Base-by-base conservation (phyloP, 179 eudicot genomes). In the Beta lomatogona region DNA sequence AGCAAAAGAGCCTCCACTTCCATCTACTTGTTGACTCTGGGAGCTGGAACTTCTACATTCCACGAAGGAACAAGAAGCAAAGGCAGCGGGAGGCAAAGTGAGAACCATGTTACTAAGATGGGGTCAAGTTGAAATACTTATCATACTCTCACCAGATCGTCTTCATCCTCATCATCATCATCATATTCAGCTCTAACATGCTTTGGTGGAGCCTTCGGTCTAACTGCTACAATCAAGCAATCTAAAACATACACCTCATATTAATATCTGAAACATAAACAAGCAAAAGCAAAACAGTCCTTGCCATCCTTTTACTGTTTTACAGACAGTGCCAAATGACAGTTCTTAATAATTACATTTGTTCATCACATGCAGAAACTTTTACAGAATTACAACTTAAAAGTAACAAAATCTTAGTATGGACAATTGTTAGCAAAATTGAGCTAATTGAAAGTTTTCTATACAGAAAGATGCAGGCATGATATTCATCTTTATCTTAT, bases 171-270 rank as follows among this genome's bases (percentile, higher is more conserved):
- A 0, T 88, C 98, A 1, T 90, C 97, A 0, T 91, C 98, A 71
- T 88, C 91, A 74, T 71, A 82, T 64, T 81, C 91, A 31, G 84
- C 88, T 69, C 83, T 87, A 64, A 87, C 25, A 85, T 90, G 88
- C 86, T 89, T 96, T 48, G 91, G 90, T 77, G 93, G 95, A 55
- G 92, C 87, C 91, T 94, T 96, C 67, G 98, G 98, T 89, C 90
- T 94, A 61, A 89, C 90, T 71, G 97, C 91, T 74, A 91, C 97
- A 85, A 89, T 88, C 84, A 96, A 71, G 50, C 94, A 85, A 86
- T 92, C 99, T 96, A 87, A 67, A 86, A 78, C 50, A 84, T 7
- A 55, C 18, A 82, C 14, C 59, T 28, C 59, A 82, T 66, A 76
- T 79, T 15, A 73, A 63, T 71, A 75, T 7, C 6, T 71, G 77